These are phyloP conservation scores for Candida vaughaniae DNA, from an alignment of 805 yeast species.

Conservation along the genomic window DNA sequence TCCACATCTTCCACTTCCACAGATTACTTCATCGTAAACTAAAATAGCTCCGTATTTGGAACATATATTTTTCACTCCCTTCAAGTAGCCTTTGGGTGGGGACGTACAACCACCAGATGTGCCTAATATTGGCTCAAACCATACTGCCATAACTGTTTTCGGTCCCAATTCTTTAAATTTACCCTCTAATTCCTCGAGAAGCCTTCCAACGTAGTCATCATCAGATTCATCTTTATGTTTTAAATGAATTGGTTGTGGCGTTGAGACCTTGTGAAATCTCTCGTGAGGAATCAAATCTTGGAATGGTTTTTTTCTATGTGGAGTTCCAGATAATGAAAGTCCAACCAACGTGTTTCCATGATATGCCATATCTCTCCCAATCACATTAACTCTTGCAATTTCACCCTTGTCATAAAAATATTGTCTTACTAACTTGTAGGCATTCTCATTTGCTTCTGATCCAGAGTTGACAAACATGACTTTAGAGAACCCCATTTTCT, in stretches of 20 bases:
- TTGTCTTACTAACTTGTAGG: constrained; percentile 28
- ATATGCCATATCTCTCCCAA: constrained; percentile 44
- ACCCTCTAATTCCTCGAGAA: constrained; percentile 42
- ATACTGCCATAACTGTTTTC: constrained; percentile 40
- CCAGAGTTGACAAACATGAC: constrained; percentile 65
- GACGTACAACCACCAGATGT: constrained; percentile 43
- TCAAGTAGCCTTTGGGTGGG: constrained; percentile 37
- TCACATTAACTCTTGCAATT: constrained; percentile 38
- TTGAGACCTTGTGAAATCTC: constrained; percentile 23
- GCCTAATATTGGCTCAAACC: constrained; percentile 48
- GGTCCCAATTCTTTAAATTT: constrained; percentile 43
- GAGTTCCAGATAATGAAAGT: constrained; percentile 28
- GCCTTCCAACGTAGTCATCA: constrained; percentile 36
- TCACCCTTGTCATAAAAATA: constrained; percentile 39
- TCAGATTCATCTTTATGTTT: constrained; percentile 33
- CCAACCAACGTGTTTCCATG: constrained; percentile 52
- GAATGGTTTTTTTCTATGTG: constrained; percentile 31
- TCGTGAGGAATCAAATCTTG: constrained; percentile 21
- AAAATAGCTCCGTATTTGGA: constrained; percentile 51
- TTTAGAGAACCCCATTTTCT: constrained; percentile 29
- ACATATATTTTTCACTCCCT: constrained; percentile 46
- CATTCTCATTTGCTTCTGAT: constrained; percentile 42
- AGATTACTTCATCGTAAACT: constrained; percentile 57
- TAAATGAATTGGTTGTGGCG: constrained; percentile 19
- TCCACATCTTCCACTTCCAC: constrained; percentile 56